Percentiles rank a stretch among this genome's conserved stretches.
Conservation (phyloP, 2,329 filamentous ascomycete genomes). For the Microdochium nivale region DNA sequence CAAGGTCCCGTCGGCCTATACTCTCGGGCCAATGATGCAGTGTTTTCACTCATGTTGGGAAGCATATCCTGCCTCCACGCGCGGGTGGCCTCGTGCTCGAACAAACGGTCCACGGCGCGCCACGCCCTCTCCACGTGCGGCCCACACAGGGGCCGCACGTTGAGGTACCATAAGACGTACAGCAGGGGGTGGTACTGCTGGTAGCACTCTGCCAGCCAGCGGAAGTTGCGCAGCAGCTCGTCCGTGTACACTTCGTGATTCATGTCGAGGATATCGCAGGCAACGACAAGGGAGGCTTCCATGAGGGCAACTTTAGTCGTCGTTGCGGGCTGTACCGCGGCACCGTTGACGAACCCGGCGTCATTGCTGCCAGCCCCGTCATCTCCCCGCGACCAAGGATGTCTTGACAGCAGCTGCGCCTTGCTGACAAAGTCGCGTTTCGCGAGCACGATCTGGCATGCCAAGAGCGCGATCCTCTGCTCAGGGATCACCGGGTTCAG, state of each 20-base stretch:
- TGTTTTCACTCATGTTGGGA: background rate
- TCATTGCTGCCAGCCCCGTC: constrained; percentile 8
- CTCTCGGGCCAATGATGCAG: background rate
- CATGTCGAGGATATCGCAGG: constrained; percentile 23
- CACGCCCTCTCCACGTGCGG: constrained; percentile 23
- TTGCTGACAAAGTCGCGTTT: constrained; percentile 26
- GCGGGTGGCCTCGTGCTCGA: constrained; percentile 6
- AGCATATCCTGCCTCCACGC: constrained; percentile 3
- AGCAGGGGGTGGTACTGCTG: constrained; percentile 34
- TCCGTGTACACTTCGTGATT: constrained; percentile 19
- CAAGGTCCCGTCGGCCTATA: background rate
- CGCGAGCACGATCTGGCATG: constrained; percentile 15
- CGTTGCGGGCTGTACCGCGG: too few species aligned
- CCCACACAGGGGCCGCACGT: constrained; percentile 23
- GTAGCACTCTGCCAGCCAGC: constrained; percentile 28
- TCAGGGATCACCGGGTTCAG: constrained; percentile 44
- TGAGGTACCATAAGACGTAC: constrained; percentile 33
- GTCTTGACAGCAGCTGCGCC: constrained; percentile 14
- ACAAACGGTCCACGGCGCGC: constrained; percentile 13
- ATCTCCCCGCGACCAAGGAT: constrained; percentile 10
- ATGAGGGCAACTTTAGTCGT: constrained; percentile 4
- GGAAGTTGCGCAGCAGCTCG: constrained; percentile 26
- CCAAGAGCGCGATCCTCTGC: constrained; percentile 19
- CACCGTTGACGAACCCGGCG: too few species aligned
- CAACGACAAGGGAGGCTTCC: constrained; percentile 23